Percentiles rank a stretch among this genome's conserved stretches.
These are phyloP conservation scores for Trichoderma atroviride DNA, from an alignment of 2,329 filamentous ascomycete genomes.

Conservation along the genomic window DNA sequence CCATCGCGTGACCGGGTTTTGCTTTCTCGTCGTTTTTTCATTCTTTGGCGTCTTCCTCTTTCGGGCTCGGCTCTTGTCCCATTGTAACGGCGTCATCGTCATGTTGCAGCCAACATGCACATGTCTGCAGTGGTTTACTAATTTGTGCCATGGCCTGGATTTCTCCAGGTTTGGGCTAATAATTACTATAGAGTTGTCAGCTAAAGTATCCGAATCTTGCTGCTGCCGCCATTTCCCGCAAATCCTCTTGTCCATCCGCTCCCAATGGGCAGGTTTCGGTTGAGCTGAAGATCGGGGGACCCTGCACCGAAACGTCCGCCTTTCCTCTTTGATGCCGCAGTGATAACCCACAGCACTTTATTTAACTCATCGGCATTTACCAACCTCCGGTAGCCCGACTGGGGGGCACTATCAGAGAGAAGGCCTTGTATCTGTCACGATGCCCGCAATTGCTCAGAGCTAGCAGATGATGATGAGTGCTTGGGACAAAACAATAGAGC, in stretches of 20 bases:
- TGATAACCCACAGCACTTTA: not conserved
- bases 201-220: not conserved
- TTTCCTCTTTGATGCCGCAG: slow-evolving; percentile 10
- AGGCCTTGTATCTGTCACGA: not conserved
- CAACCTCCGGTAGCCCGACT: slow-evolving; percentile 24
- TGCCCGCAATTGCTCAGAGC: not conserved
- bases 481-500: not conserved
- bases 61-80: slow-evolving; percentile 3
- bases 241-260: not conserved
- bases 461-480: not conserved
- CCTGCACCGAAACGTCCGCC: slow-evolving; percentile 19
- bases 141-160: not conserved
- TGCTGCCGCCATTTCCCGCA: not conserved
- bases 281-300: slow-evolving; percentile 9
- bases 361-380: slow-evolving; percentile 24
- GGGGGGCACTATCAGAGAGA: not conserved
- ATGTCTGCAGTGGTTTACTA: not conserved
- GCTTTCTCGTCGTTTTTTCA: not conserved
- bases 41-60: not conserved
- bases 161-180: too few relatives aligned
- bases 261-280: not conserved
- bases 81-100: slow-evolving; percentile 2
- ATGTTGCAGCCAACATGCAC: not conserved
- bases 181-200: not conserved
- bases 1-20: slow-evolving; percentile 10